Conservation (phyloP, 345 rosid species). For the Salix viminalis region DNA sequence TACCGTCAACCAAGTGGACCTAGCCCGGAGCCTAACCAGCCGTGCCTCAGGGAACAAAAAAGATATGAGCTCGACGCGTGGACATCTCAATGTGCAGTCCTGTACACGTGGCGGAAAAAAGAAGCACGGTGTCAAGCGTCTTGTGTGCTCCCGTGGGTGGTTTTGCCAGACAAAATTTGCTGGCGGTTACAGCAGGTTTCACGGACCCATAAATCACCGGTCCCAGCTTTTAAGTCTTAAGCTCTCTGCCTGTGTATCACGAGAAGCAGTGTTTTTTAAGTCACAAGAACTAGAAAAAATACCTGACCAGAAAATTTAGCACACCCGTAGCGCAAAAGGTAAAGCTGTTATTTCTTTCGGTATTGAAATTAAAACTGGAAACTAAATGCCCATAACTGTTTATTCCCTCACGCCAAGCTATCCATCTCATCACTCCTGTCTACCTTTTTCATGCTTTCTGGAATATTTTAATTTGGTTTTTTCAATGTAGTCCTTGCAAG, state of each 20-base stretch:
- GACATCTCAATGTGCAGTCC: slow-evolving; percentile 4
- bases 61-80: slow-evolving; percentile 40
- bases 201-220: slow-evolving; percentile 31
- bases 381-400: too few species aligned
- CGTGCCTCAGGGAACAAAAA: slow-evolving; percentile 9
- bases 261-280: not conserved
- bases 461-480: too few species aligned
- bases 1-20: slow-evolving; percentile 4
- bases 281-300: not conserved
- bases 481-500: too few species aligned
- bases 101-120: slow-evolving; percentile 37
- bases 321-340: too few species aligned
- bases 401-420: too few species aligned
- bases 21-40: slow-evolving; percentile 18
- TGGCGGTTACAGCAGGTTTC: slow-evolving; percentile 32
- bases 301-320: too few species aligned
- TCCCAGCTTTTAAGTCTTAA: not conserved
- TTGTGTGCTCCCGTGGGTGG: slow-evolving; percentile 28
- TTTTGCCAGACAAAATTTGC: slow-evolving; percentile 29
- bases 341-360: not conserved
- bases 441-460: too few species aligned
- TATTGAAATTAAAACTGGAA: too few species aligned
- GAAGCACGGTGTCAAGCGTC: slow-evolving; percentile 16
- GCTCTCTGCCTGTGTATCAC: not conserved
- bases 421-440: too few species aligned